Conservation (phyloP, 495 filamentous ascomycete genomes). For the Penicillium bovifimosum region DNA sequence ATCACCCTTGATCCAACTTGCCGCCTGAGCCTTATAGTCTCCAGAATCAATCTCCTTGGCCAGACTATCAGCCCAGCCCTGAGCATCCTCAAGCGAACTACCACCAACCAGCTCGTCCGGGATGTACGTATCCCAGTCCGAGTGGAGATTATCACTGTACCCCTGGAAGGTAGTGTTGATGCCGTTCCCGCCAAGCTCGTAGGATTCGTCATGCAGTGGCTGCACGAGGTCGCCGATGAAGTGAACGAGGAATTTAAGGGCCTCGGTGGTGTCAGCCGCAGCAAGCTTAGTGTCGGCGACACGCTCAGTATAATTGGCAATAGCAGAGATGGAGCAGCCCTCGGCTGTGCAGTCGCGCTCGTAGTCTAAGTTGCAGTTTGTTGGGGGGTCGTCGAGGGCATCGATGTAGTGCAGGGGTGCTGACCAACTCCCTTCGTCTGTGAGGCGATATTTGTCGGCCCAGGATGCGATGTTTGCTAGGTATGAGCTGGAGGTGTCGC, state of each 20-base stretch:
- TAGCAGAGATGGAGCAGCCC: slow-evolving; percentile 57
- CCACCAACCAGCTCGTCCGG: slow-evolving; percentile 49
- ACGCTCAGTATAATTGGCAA: slow-evolving; percentile 50
- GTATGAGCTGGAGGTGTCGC: slow-evolving; percentile 45
- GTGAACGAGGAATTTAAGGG: slow-evolving; percentile 53
- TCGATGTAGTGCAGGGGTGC: slow-evolving; percentile 57
- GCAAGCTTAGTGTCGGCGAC: slow-evolving; percentile 18
- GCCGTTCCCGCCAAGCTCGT: slow-evolving; percentile 53
- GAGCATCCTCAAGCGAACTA: slow-evolving; percentile 25
- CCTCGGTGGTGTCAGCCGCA: slow-evolving; percentile 17
- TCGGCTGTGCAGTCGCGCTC: slow-evolving; percentile 51
- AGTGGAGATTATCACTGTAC: slow-evolving; percentile 53
- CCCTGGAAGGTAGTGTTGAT: slow-evolving; percentile 53
- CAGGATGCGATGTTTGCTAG: slow-evolving; percentile 56
- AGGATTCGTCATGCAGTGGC: slow-evolving; percentile 56
- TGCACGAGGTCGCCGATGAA: slow-evolving; percentile 59
- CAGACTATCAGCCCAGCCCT: slow-evolving; percentile 31
- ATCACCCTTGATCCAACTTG: slow-evolving; percentile 45
- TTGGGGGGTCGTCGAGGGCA: slow-evolving; percentile 56
- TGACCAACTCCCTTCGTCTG: slow-evolving; percentile 48
- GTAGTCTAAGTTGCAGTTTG: slow-evolving; percentile 50
- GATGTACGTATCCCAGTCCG: slow-evolving; percentile 61
- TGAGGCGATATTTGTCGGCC: slow-evolving; percentile 55
- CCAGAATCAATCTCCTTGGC: slow-evolving; percentile 42
- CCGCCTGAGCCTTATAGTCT: slow-evolving; percentile 38